Base-by-base conservation (phyloP, 371 early-diverging fungal genomes). In the Zancudomyces culisetae region DNA sequence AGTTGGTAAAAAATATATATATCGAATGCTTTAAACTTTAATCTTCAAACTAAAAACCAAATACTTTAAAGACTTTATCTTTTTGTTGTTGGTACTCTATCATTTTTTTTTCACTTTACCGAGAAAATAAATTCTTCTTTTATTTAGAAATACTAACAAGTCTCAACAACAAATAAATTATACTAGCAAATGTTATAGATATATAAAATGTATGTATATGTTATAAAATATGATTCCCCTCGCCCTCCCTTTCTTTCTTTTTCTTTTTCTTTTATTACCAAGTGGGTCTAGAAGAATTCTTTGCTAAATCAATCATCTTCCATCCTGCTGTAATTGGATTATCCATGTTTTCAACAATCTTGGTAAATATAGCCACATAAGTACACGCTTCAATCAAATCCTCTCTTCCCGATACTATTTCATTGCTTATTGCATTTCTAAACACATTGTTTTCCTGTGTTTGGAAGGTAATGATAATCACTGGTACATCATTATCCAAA, bases 391-490 rank as follows among this genome's bases (percentile, higher is more conserved):
- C 85, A 60, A 96, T 89, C 27, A 78, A 69, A 62, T 92, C 91
- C 70, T 89, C 91, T 45, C 78, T 72, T 48, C 97, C 94, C 60
- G 78, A 76, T 3, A 76, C 83, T 51, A 93, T 73, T 64, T 86
- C 90, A 30, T 82, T 79, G 4, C 80, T 77, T 60, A 75, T 74
- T 24, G 76, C 75, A 69, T 93, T 79, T 50, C 90, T 77, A 78
- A 91, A 92, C n/a, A 88, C 61, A 41, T 88, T 79, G 53, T 91
- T 77, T 64, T 96, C 90, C 65, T 92, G 89, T 13, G 94, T 90
- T 58, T 81, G 76, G 78, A 87, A 94, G 1, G 85, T 80, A 35
- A 96, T 54, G 29, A 90, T 78, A 27, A 88, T 64, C 3, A 92
- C 87, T 1, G 94, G 93, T 21, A 85, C 68, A 60, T 87, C 87